Evolutionary conservation across 257 asterid species (phyloP), one percentile per base, ranked within the genome.

Genomic region (Plantago elongata): DNA sequence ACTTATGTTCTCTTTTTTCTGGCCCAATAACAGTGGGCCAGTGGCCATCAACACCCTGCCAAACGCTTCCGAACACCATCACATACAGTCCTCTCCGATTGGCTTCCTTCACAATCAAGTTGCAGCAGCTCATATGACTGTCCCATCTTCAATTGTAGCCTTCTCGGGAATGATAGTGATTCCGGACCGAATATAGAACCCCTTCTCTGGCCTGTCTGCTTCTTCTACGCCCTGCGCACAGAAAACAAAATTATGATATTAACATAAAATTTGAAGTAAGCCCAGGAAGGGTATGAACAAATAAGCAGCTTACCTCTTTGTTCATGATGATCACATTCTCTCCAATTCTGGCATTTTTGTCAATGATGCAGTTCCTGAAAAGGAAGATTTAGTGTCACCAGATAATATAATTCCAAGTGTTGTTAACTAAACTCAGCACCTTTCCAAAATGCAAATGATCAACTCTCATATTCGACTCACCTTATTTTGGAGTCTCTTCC

Each of bases 311-410:
- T 73, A 93, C 99, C 12, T 89, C 88, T 76, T 83, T 89, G 69
- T 93, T 93, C 84, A 70, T 72, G 83, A 93, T 89, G 67, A 75
- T 72, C 68, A 93, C 99, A 29, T 93, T 74, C 18, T 81, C 82
- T 72, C 99, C 99, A 11, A 92, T 81, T 78, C 84, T 89, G 27
- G 79, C 97, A 6, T 92, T 92, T 83, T 92, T 92, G 85, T 92
- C 99, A 38, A 92, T 89, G 60, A 92, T 89, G 51, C 97, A 87
- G 70, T 86, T 92, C 69, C 99, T 92, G n/a, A 64, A 42, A 34
- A 17, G 13, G 34, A 49, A n/a, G 18, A 18, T 14, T 54, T 22
- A 9, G 34, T 51, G 13, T 22, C 40, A 34, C 40, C 40, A 34
- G 5, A 34, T 7, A 6, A 34, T 22, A 34, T 34, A 7, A 34